A percentile compares a stretch with the other conserved stretches of the same genome.
Conservation (phyloP, 1,139 yeast species). For the Kodamaea ohmeri region DNA sequence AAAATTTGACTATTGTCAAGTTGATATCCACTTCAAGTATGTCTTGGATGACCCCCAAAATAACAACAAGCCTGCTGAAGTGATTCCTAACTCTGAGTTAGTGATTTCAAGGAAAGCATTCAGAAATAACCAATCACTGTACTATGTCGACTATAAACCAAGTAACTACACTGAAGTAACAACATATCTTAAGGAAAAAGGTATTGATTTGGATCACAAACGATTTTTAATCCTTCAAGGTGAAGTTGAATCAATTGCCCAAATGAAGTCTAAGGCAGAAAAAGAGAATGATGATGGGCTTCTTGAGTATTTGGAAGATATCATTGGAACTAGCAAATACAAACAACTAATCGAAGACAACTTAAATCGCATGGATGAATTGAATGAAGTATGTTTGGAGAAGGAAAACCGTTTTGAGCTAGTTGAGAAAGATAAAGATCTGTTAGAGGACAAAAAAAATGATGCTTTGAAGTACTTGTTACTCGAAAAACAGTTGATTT, state of each 20-base stretch:
- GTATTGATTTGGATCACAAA: slow-evolving; percentile 93
- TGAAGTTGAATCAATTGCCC: slow-evolving; percentile 97
- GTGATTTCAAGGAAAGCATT: slow-evolving; percentile 79
- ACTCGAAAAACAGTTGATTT: slow-evolving; percentile 60
- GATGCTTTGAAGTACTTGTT: slow-evolving; percentile 66
- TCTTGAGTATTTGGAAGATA: slow-evolving; percentile 91
- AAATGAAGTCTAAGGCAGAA: slow-evolving; percentile 97
- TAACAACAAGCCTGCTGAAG: slow-evolving; percentile 25
- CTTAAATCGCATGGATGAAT: slow-evolving; percentile 55
- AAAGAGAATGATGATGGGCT: slow-evolving; percentile 90
- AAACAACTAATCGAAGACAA: slow-evolving; percentile 73
- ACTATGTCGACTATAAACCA: slow-evolving; percentile 65
- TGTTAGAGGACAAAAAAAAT: slow-evolving; percentile 66
- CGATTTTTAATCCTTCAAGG: slow-evolving; percentile 94
- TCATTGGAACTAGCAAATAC: slow-evolving; percentile 89
- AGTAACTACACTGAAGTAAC: slow-evolving; percentile 84
- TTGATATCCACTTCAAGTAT: slow-evolving; percentile 86
- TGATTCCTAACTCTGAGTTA: slow-evolving; percentile 56
- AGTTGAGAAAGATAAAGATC: slow-evolving; percentile 72
- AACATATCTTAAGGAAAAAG: slow-evolving; percentile 67
- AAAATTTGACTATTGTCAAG: slow-evolving; percentile 76
- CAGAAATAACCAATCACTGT: slow-evolving; percentile 73
- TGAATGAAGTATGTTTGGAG: slow-evolving; percentile 78
- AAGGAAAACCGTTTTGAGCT: slow-evolving; percentile 77
- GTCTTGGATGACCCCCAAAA: slow-evolving; percentile 61